Base-by-base conservation (phyloP, 768 basidiomycete species). In the Lactarius pseudohatsudake region DNA sequence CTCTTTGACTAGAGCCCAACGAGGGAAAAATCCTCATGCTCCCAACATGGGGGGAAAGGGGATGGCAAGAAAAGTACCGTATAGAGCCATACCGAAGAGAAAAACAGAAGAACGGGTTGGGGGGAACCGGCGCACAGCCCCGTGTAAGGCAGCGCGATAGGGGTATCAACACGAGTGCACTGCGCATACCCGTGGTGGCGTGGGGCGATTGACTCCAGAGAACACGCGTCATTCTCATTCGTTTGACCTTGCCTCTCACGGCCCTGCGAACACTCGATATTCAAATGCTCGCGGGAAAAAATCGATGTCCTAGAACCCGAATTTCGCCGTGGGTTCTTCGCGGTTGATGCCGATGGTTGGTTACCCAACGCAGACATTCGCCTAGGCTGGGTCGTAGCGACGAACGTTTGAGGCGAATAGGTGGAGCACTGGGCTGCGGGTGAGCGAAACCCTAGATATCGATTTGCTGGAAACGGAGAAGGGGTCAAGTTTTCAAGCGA, bases 181-280 rank as follows among this genome's bases (percentile, higher is more conserved):
- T 38, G 57, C n/a, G 62, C 57, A 43, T 32, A 60, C 28, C 62
- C 66, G 62, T 67, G 66, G 66, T 67, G 66, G 66, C 66, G 66
- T 67, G 66, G 66, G 61, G 62, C 58, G 13, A 54, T 55, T 64
- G 34, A 45, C 58, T 55, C 32, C 7, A 54, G 57, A 43, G 57
- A 41, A 26, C 56, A 56, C 66, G 66, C 66, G 66, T 67, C 66
- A 67, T 67, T 64, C 34, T 67, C 66, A 67, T 67, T 63, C 22
- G 57, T 40, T 22, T 28, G 26, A 53, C 50, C 40, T 59, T 41
- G 50, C 58, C 62, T 67, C 66, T 62, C 66, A 67, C 66, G 66
- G n/a, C 58, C 58, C 28, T 56, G 53, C 62, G 61, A 61, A 66
- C 30, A 56, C 57, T 54, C 50, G 32, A 47, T 47, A 62, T 62